Conservation (phyloP, 2,329 filamentous ascomycete species). For the Talaromyces rugulosus region DNA sequence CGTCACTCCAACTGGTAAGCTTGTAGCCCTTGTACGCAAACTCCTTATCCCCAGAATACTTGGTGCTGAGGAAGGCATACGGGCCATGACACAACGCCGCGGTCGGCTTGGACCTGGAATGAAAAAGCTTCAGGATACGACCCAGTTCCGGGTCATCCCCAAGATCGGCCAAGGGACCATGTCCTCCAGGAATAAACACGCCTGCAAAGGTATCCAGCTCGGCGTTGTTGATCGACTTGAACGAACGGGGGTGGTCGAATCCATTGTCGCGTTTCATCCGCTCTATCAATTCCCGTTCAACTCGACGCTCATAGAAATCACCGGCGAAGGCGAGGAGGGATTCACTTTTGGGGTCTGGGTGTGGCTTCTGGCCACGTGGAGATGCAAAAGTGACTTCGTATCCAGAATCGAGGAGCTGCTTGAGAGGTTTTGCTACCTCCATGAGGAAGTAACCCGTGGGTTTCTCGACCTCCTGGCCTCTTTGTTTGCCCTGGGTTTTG, state of each 20-base stretch:
- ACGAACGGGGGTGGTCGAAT: conserved; percentile 34
- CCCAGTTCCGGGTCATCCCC: conserved; percentile 41
- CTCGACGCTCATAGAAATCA: conserved; percentile 43
- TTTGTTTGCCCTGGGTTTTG: conserved; percentile 21
- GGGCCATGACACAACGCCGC: conserved; percentile 47
- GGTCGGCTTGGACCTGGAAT: conserved; percentile 39
- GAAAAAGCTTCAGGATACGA: conserved; percentile 40
- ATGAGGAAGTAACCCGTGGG: conserved; percentile 37
- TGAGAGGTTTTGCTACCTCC: conserved; percentile 36
- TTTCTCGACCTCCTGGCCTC: conserved; percentile 23
- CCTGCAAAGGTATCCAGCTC: conserved; percentile 38
- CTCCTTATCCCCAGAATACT: conserved; percentile 27
- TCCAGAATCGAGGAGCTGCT: conserved; percentile 31
- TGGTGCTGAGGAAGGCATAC: conserved; percentile 43
- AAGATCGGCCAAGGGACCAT: conserved; percentile 42
- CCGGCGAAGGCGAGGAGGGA: conserved; percentile 41
- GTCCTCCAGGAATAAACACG: conserved; percentile 44
- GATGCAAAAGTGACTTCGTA: conserved; percentile 46
- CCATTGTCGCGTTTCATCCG: conserved; percentile 45
- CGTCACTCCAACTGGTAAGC: conserved; percentile 44
- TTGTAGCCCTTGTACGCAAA: conserved; percentile 46
- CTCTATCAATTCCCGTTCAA: conserved; percentile 39
- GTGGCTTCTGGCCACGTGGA: conserved; percentile 38
- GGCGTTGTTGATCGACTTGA: conserved; percentile 36
- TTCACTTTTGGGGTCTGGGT: conserved; percentile 40